phyloP scores from a whole-genome alignment of 768 basidiomycete species.

The Lactifluus volemus region DNA sequence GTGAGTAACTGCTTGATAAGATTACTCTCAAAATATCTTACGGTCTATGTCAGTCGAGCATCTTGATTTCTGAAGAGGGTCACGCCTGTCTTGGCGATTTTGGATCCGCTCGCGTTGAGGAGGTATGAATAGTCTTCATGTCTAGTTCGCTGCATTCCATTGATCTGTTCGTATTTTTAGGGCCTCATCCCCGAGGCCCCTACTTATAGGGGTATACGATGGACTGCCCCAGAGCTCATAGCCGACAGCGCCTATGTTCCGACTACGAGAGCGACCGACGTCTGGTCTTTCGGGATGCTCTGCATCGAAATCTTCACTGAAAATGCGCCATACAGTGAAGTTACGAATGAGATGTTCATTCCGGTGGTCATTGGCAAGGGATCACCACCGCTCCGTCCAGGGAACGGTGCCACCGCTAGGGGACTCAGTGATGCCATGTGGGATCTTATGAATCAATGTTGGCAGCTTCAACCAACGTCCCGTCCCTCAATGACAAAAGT shows the following conservation, averaged over 20 bases:
- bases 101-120: slow-evolving; percentile 12
- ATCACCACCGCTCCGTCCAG: slow-evolving; percentile 33
- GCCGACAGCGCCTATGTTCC: not conserved
- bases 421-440: slow-evolving; percentile 36
- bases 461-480: slow-evolving; percentile 32
- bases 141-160: not conserved
- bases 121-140: not conserved
- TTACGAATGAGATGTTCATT: slow-evolving; percentile 29
- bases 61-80: slow-evolving; percentile 5
- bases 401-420: slow-evolving; percentile 20
- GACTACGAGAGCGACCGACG: slow-evolving; percentile 32
- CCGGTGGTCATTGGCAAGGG: slow-evolving; percentile 30
- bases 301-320: slow-evolving; percentile 40
- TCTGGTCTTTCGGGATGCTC: slow-evolving; percentile 44
- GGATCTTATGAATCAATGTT: slow-evolving; percentile 36
- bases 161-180: not conserved
- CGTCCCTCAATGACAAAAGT: slow-evolving; percentile 34
- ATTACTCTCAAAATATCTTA: not conserved
- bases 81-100: slow-evolving; percentile 7
- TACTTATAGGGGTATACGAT: slow-evolving; percentile 2
- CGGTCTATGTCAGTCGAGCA: slow-evolving; percentile 1
- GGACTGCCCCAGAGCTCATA: slow-evolving; percentile 17
- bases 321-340: slow-evolving; percentile 30
- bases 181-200: not conserved
- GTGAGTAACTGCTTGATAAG: not conserved